These are phyloP conservation scores for Neofusicoccum laricinum DNA, from an alignment of 2,329 filamentous ascomycete genomes.

Conservation along the genomic window DNA sequence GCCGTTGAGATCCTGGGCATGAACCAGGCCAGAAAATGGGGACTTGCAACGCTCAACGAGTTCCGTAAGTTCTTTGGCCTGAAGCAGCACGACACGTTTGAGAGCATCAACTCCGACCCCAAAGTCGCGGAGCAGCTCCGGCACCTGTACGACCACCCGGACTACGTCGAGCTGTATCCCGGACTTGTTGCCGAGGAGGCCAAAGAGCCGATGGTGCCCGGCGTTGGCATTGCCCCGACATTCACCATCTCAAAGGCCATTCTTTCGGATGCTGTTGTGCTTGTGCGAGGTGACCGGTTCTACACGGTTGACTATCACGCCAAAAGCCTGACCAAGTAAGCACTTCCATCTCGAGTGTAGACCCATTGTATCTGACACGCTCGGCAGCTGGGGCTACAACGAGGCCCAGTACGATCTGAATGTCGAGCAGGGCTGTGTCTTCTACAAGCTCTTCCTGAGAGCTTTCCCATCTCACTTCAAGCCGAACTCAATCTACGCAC, in stretches of 20 bases:
- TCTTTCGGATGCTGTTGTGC: constrained; percentile 69
- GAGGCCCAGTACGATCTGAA: constrained; percentile 69
- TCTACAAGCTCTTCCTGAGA: constrained; percentile 74
- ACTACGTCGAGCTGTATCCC: constrained; percentile 72
- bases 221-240: constrained; percentile 70
- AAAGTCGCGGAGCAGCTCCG: constrained; percentile 61
- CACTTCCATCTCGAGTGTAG: not conserved
- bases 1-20: constrained; percentile 78
- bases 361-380: not conserved
- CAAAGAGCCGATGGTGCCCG: constrained; percentile 64
- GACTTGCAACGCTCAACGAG: constrained; percentile 75
- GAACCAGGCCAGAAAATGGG: constrained; percentile 71
- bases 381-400: constrained; percentile 65
- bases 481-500: constrained; percentile 72
- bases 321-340: constrained; percentile 62
- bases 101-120: constrained; percentile 78
- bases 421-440: constrained; percentile 74
- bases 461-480: constrained; percentile 76
- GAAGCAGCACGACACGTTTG: constrained; percentile 73
- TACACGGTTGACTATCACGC: constrained; percentile 69
- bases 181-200: constrained; percentile 74
- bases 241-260: constrained; percentile 75
- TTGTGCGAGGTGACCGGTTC: constrained; percentile 73
- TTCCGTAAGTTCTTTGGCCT: constrained; percentile 78
- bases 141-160: constrained; percentile 66